These are phyloP conservation scores for Rhizopogon vulgaris DNA, from an alignment of 768 basidiomycete genomes.

Conservation along the genomic window DNA sequence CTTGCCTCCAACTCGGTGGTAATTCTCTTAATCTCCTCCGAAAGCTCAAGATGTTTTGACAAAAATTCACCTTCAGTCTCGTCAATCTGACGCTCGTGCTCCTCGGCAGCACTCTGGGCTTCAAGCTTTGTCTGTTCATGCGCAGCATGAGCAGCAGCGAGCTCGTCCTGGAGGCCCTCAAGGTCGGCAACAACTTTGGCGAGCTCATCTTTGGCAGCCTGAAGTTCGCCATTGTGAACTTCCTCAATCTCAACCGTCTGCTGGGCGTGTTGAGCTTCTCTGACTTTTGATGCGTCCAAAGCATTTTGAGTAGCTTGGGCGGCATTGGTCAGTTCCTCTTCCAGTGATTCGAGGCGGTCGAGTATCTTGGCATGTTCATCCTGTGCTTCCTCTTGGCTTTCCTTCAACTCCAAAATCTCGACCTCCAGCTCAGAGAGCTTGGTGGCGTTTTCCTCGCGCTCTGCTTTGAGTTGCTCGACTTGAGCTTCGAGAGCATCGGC, in stretches of 20 bases:
- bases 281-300: constrained; percentile 38
- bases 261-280: constrained; percentile 39
- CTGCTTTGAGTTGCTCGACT: constrained; percentile 45
- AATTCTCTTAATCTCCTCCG: constrained; percentile 50
- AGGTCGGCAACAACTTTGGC: constrained; percentile 37
- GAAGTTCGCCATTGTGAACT: constrained; percentile 42
- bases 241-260: constrained; percentile 35
- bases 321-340: constrained; percentile 48
- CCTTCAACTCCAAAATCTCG: constrained; percentile 72
- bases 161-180: constrained; percentile 39
- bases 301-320: constrained; percentile 42
- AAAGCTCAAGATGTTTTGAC: constrained; percentile 45
- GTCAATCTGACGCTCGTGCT: constrained; percentile 41
- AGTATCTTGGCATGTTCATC: constrained; percentile 47
- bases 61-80: constrained; percentile 47
- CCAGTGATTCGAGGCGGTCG: constrained; percentile 41
- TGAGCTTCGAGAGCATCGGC: constrained; percentile 41
- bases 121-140: constrained; percentile 45
- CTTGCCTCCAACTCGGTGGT: constrained; percentile 61
- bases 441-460: constrained; percentile 64
- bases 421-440: constrained; percentile 80
- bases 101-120: constrained; percentile 38
- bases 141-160: constrained; percentile 37
- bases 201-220: constrained; percentile 38
- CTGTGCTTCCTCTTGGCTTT: constrained; percentile 57